Base-by-base conservation (phyloP, 495 filamentous ascomycete genomes). In the Margaritispora aquatica region DNA sequence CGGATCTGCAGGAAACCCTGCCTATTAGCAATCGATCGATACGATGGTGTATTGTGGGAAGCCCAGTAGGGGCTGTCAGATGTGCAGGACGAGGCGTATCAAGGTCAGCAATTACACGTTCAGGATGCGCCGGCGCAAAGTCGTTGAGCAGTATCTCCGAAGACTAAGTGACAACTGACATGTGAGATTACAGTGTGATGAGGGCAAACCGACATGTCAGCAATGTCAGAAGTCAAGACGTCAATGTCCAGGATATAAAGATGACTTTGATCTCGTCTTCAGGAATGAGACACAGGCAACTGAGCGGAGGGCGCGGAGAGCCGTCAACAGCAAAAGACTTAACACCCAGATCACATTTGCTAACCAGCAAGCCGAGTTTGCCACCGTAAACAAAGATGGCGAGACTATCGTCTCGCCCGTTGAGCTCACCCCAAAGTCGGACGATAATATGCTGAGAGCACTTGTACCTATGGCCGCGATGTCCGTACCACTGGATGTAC, bases 41-140 rank as follows among this genome's bases (percentile, higher is more conserved):
- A 50, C 24, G 51, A 90, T 90, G 87, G 87, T 90, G 1, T 90
- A 88, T 66, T 84, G 83, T 64, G 87, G 87, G 26, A 87, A 87
- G 69, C 87, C 87, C 53, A 88, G 84, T 58, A 78, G 81, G 75
- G 86, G 84, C 54, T 90, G 87, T 67, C 84, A 85, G 69, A 84
- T 86, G 74, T 90, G 87, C 66, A 76, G 86, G 69, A 80, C 80
- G 20, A 79, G 85, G 63, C 80, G 88, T 68, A 87, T 81, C 75
- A 90, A 85, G 84, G 88, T 87, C 74, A 54, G 76, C 59, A 23
- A 58, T 13, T n/a, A 4, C 5, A 27, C 1, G 9, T 50, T 50
- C 1, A 23, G 38, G 19, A 44, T 44, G 20, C 44, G 13, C 24
- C n/a, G 4, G 31, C 10, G 19, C 15, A 51, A 36, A 8, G 23